Evolutionary conservation across 2,329 filamentous ascomycete species (phyloP), one percentile per base, ranked within the genome.

Genomic region (Arthrobotrys sinensis): DNA sequence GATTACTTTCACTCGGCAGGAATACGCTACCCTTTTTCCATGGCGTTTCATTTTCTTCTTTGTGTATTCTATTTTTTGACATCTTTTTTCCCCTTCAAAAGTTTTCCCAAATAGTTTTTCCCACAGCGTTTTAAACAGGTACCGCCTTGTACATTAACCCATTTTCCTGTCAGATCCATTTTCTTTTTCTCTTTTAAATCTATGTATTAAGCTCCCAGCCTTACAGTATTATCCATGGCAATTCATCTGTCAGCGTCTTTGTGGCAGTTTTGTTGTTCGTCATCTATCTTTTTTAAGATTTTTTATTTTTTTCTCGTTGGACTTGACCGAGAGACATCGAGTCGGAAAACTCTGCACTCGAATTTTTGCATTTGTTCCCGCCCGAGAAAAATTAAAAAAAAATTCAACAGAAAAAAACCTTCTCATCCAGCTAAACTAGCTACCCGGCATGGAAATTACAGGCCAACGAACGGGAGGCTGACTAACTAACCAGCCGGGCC

Each of bases 351-450:
- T 67, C 19, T 57, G 40, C 40, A 32, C 60, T 24, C 60, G 12
- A 28, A 28, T 28, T 28, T 28, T 28, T 28, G 24, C 24, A 2
- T 43, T 36, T 60, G 11, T 43, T 43, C 52, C 52, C 16, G 7
- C n/a, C 52, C 28, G 11, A 12, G 28, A 6, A 32, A 4, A 0
- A n/a, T n/a, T n/a, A 19, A 21, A 28, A 43, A 24, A 55, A 55
- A 55, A 55, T 60, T 60, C 55, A 60, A 60, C 55, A 60, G 55
- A 60, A 60, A 60, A 57, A 60, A 60, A 24, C 55, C 53, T 60
- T 60, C 55, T 60, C 36, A 43, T 19, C 10, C n/a, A 19, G 28
- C 5, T 52, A 6, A 12, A 14, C 24, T 32, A 14, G 16, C 36
- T 32, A n/a, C 11, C 55, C 36, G 55, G 36, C 34, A 19, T 60